These are phyloP conservation scores for Thecamonas trahens DNA, from an alignment of 78 protist genomes.

Conservation along the genomic window DNA sequence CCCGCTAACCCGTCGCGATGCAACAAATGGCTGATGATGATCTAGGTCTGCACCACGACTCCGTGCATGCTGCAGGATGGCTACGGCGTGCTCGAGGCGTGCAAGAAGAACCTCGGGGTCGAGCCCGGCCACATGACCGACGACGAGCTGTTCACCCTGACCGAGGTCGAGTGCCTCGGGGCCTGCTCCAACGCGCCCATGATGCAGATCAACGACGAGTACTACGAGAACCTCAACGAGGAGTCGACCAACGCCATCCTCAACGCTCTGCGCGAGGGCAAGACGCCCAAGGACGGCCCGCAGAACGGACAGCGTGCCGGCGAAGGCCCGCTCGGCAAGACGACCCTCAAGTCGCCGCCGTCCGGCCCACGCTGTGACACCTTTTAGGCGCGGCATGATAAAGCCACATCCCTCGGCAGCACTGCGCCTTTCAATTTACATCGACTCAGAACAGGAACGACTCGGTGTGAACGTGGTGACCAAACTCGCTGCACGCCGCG, in stretches of 20 bases:
- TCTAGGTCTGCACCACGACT: constrained; percentile 88
- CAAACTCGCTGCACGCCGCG: too few relatives aligned
- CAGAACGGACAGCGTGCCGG: constrained; percentile 3
- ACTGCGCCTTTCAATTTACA: too few relatives aligned
- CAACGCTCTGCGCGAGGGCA: constrained; percentile 20
- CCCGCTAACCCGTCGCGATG: too few relatives aligned
- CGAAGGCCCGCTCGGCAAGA: background rate
- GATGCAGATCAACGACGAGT: constrained; percentile 80
- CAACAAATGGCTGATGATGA: too few relatives aligned
- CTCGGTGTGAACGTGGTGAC: too few relatives aligned
- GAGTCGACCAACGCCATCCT: constrained; percentile 23
- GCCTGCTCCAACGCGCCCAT: constrained; percentile 97
- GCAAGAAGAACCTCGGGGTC: constrained; percentile 48
- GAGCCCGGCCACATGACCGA: background rate
- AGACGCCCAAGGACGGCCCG: constrained; percentile 2
- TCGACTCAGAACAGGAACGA: too few relatives aligned
- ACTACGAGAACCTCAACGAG: constrained; percentile 48
- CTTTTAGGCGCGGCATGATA: too few relatives aligned
- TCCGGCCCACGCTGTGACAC: too few relatives aligned
- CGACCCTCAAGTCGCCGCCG: too few relatives aligned
- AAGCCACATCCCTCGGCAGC: too few relatives aligned
- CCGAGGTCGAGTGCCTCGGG: constrained; percentile 96
- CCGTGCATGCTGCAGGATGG: constrained; percentile 93
- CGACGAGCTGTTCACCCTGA: constrained; percentile 76
- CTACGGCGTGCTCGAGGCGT: constrained; percentile 12